A percentile compares a stretch with the other conserved stretches of the same genome.
Evolutionary conservation across 1,139 yeast genomes (phyloP).

Genomic region (Eremothecium sinecaudum): DNA sequence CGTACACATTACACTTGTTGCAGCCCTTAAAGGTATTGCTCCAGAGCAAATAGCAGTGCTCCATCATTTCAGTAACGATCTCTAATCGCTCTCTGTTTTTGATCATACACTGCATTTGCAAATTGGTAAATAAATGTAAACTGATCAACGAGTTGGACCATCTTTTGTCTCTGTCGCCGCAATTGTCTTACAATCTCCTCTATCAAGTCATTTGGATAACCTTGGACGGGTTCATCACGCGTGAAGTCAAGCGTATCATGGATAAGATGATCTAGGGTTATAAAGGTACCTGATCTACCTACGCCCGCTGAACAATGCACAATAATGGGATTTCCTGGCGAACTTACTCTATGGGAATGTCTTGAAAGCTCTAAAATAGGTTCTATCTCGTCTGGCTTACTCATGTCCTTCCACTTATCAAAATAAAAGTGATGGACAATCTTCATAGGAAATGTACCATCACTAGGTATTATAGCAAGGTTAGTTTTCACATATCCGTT

Average conservation of each 20-base stretch:
- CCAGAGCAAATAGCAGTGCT: no score
- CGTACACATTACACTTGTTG: no score
- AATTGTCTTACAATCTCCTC: slow-evolving; percentile 29
- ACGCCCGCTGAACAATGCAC: slow-evolving; percentile 79
- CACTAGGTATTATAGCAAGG: slow-evolving; percentile 16
- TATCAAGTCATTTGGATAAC: slow-evolving; percentile 25
- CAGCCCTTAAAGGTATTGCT: no score
- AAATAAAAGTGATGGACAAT: slow-evolving; percentile 36
- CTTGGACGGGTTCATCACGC: slow-evolving; percentile 9
- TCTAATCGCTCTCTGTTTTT: no score
- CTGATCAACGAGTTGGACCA: slow-evolving; percentile 31
- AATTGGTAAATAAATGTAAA: slow-evolving; percentile 29
- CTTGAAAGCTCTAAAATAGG: slow-evolving; percentile 26
- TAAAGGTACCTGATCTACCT: slow-evolving; percentile 68
- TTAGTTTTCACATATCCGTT: slow-evolving; percentile 23
- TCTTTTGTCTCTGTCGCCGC: slow-evolving; percentile 28
- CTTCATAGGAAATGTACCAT: slow-evolving; percentile 19
- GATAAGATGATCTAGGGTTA: slow-evolving; percentile 50
- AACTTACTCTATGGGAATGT: slow-evolving; percentile 26
- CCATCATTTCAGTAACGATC: no score
- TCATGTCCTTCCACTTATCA: slow-evolving; percentile 41
- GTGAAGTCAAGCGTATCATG: slow-evolving; percentile 30
- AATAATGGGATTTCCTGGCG: slow-evolving; percentile 32
- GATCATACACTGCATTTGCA: slow-evolving; percentile 13
- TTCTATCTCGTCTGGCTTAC: slow-evolving; percentile 33